Evolutionary conservation across 352 stramenopile species (phyloP), one percentile per base, ranked within the genome.

Genomic region (Pythium chondricola): DNA sequence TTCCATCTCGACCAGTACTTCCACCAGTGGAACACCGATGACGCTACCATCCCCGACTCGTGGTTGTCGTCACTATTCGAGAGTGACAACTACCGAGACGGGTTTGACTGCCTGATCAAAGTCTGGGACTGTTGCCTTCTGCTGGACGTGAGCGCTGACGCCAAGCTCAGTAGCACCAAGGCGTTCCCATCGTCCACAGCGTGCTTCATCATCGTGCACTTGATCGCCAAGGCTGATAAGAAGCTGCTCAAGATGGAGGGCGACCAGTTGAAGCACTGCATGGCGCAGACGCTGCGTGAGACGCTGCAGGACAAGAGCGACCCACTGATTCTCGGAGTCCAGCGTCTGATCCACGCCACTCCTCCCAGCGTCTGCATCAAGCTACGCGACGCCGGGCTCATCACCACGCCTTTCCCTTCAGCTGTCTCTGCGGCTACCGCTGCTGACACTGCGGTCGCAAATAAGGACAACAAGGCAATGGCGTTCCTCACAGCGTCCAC

Each of bases 61-160:
- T 93, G 82, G 82, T 20, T 93, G n/a, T 54, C 52, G 9, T 91
- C 82, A 3, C 74, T 93, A 52, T 90, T 90, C 26, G 82, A 93
- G 46, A 67, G 48, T 6, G 65, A 84, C 24, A 54, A 45, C 9
- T 52, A 75, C 16, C 56, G 49, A 16, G 53, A 53, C 16, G 61
- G 64, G 25, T 74, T 93, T 24, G 72, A 88, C 18, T 71, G 69
- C 16, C 56, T 88, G 24, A 52, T 83, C 14, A 65, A 70, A 22
- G 57, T 91, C 20, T 93, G 82, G 79, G 82, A 91, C 57, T 85
- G 68, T 52, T 85, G 65, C 51, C 33, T 85, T 20, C 18, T 90
- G 25, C 11, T 85, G 1, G 63, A 75, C 20, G 21, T 51, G 4
- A 31, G 20, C 40, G 6, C n/a, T 1, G 16, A 22, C 9, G 35